phyloP scores from a whole-genome alignment of 2,329 filamentous ascomycete species.

The Knoxdaviesia capensis region DNA sequence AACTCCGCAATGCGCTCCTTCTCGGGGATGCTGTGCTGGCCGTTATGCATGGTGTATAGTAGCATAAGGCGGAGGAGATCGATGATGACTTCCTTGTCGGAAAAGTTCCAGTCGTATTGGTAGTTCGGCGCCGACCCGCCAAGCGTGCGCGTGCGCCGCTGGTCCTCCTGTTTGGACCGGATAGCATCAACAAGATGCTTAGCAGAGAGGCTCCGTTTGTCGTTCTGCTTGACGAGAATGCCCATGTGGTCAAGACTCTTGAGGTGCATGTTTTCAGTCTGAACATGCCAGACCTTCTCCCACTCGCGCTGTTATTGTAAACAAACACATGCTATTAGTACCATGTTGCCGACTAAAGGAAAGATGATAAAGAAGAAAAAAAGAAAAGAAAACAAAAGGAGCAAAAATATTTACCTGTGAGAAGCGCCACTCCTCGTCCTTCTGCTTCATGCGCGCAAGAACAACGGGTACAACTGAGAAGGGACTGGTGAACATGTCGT shows the following conservation, averaged over 20 bases:
- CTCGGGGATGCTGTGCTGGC: constrained; percentile 50
- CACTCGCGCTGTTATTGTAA: constrained; percentile 53
- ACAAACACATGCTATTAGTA: no score
- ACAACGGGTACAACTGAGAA: constrained; percentile 79
- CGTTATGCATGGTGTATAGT: constrained; percentile 45
- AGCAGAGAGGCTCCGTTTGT: constrained; percentile 79
- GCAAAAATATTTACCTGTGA: constrained; percentile 33
- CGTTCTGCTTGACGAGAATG: constrained; percentile 66
- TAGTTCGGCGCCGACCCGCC: constrained; percentile 41
- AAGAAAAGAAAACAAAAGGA: no score
- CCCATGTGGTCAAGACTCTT: constrained; percentile 95
- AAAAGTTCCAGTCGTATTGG: constrained; percentile 60
- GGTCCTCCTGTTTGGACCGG: constrained; percentile 82
- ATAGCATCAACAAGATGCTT: constrained; percentile 84
- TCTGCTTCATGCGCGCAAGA: constrained; percentile 76
- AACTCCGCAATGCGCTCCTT: constrained; percentile 57
- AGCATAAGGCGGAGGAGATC: constrained; percentile 43
- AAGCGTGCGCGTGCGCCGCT: constrained; percentile 49
- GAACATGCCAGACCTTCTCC: constrained; percentile 96
- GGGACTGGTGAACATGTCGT: constrained; percentile 67
- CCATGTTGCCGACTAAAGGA: no score
- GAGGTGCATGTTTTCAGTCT: constrained; percentile 87
- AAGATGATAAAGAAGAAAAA: no score
- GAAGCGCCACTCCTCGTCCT: constrained; percentile 94
- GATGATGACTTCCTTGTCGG: constrained; percentile 46